These are phyloP conservation scores for Oenanthe sinensis DNA, from an alignment of 129 eudicot genomes.

Conservation along the genomic window DNA sequence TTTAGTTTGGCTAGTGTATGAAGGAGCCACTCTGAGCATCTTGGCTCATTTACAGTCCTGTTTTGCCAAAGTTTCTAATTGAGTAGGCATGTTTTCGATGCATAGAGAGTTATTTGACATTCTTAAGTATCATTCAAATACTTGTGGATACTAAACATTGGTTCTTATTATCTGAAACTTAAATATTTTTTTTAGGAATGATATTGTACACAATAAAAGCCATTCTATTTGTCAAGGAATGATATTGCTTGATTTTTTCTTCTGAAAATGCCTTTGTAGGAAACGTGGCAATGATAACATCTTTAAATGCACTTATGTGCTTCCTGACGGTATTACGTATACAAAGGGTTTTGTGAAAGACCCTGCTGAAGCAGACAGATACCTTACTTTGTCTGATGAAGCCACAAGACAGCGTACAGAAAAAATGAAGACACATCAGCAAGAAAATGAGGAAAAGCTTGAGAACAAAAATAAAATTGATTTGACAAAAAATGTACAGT, in stretches of 20 bases:
- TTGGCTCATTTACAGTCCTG: neutral
- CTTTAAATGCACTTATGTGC: slow-evolving; percentile 87
- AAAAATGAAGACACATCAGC: slow-evolving; percentile 25
- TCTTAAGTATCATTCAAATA: neutral
- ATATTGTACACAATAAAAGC: neutral
- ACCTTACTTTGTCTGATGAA: slow-evolving; percentile 36
- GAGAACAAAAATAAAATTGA: slow-evolving; percentile 50
- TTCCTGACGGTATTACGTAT: slow-evolving; percentile 85
- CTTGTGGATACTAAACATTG: neutral
- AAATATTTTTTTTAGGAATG: neutral
- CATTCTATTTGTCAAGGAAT: neutral
- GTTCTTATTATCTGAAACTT: neutral
- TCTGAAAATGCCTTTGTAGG: slow-evolving; percentile 35
- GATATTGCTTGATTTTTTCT: neutral
- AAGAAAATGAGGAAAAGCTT: slow-evolving; percentile 30
- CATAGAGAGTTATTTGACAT: neutral
- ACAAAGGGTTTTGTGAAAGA: slow-evolving; percentile 83
- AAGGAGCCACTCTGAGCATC: neutral
- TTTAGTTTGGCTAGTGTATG: neutral
- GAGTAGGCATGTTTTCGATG: neutral
- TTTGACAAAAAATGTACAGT: slow-evolving; percentile 59
- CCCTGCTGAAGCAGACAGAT: slow-evolving; percentile 54
- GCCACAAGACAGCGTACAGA: slow-evolving; percentile 20
- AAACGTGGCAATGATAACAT: slow-evolving; percentile 65
- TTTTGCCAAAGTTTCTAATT: neutral